Evolutionary conservation across 768 basidiomycete genomes (phyloP).

Genomic region (Basidioascus undulatus): DNA sequence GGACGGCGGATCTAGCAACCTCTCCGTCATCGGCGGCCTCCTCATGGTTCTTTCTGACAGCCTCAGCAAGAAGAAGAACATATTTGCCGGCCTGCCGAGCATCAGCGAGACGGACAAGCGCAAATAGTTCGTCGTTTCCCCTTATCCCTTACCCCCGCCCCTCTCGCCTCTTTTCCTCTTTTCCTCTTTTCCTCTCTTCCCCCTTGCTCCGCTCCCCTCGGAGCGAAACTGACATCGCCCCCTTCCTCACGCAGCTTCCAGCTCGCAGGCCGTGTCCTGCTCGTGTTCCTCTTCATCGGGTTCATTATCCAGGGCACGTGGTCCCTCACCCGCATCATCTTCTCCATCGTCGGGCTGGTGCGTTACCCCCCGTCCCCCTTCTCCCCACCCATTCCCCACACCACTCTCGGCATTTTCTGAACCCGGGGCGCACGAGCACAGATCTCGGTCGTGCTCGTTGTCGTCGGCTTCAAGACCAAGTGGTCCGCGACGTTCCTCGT

Average conservation of each 20-base stretch:
- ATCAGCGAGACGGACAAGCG: constrained; percentile 85
- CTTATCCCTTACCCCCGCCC: not conserved
- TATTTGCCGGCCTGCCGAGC: constrained; percentile 69
- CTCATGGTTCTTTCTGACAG: constrained; percentile 98
- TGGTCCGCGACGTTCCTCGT: constrained; percentile 95
- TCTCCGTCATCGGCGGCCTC: constrained; percentile 89
- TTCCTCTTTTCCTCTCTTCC: not conserved
- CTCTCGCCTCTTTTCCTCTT: not conserved
- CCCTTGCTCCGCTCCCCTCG: not conserved
- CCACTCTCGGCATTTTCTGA: too few relatives aligned
- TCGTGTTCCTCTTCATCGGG: constrained; percentile 97
- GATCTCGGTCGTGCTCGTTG: too few relatives aligned
- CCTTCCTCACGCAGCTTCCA: constrained; percentile 42
- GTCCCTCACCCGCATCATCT: constrained; percentile 60
- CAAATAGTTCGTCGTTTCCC: constrained; percentile 77
- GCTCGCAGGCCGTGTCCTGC: constrained; percentile 80
- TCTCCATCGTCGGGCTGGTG: constrained; percentile 83
- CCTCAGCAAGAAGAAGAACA: constrained; percentile 59
- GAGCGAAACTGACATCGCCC: not conserved
- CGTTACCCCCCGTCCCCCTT: too few relatives aligned
- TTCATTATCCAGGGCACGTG: constrained; percentile 86
- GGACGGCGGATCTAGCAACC: too few relatives aligned
- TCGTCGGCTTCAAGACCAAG: constrained; percentile 96
- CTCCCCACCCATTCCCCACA: too few relatives aligned
- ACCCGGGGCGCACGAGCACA: too few relatives aligned